Conservation (phyloP, 768 basidiomycete genomes). For the Coprinellus micaceus region DNA sequence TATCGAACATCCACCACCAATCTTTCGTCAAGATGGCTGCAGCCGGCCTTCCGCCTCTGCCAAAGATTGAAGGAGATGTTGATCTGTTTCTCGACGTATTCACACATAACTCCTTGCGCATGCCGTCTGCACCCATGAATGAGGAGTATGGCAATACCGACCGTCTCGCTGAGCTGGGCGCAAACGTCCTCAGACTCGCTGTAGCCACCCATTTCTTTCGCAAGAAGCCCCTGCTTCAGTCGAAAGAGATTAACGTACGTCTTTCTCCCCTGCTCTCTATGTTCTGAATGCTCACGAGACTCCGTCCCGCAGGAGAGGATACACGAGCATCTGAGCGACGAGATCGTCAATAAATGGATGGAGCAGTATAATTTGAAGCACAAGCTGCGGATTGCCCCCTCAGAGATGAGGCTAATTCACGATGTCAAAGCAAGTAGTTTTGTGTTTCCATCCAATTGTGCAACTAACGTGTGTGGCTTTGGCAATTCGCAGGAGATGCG, state of each 20-base stretch:
- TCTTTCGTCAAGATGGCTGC: slow-evolving; percentile 9
- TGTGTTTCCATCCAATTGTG: no score
- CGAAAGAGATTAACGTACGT: slow-evolving; percentile 43
- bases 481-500: slow-evolving; percentile 45
- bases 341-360: slow-evolving; percentile 47
- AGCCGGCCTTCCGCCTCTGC: slow-evolving; percentile 41
- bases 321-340: slow-evolving; percentile 30
- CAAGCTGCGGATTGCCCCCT: slow-evolving; percentile 48
- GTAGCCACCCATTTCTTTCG: slow-evolving; percentile 49
- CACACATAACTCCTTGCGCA: slow-evolving; percentile 44
- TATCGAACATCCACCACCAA: slow-evolving; percentile 8
- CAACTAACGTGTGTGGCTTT: no score
- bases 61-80: slow-evolving; percentile 51
- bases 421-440: slow-evolving; percentile 19
- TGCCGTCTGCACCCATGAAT: slow-evolving; percentile 23
- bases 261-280: not conserved
- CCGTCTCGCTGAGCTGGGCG: slow-evolving; percentile 58
- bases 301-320: slow-evolving; percentile 21
- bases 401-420: slow-evolving; percentile 25
- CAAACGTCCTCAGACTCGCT: slow-evolving; percentile 46
- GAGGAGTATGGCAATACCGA: slow-evolving; percentile 56
- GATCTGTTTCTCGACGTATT: slow-evolving; percentile 57
- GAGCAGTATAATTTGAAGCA: slow-evolving; percentile 46
- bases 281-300: not conserved
- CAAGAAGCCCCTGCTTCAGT: slow-evolving; percentile 39